phyloP scores from a whole-genome alignment of 2,329 filamentous ascomycete species.

The Ophiocordyceps sinensis region DNA sequence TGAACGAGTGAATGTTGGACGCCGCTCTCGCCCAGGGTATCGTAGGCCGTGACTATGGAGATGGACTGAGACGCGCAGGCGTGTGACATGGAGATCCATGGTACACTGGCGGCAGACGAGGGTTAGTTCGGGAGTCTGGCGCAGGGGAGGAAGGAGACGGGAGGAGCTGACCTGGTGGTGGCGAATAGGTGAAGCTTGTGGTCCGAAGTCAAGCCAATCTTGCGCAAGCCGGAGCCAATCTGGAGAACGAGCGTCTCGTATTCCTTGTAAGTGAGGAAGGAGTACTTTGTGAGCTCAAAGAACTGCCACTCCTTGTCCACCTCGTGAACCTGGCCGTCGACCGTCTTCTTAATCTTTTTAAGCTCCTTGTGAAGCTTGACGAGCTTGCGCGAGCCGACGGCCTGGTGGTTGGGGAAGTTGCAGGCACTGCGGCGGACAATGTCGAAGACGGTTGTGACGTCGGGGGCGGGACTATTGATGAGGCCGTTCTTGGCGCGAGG shows the following conservation, averaged over 20 bases:
- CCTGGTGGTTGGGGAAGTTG: conserved; percentile 46
- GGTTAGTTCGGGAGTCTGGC: background rate
- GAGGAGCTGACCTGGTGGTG: conserved; percentile 50
- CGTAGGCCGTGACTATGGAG: conserved; percentile 87
- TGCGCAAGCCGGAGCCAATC: conserved; percentile 58
- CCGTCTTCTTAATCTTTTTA: conserved; percentile 79
- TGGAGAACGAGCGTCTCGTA: conserved; percentile 58
- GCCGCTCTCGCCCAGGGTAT: conserved; percentile 75
- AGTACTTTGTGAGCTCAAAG: conserved; percentile 69
- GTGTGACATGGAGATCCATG: conserved; percentile 78
- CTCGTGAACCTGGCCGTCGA: conserved; percentile 66
- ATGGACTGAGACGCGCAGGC: conserved; percentile 69
- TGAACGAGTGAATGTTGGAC: conserved; percentile 76
- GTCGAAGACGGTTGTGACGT: conserved; percentile 65
- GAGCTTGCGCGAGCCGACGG: conserved; percentile 58
- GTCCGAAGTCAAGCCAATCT: conserved; percentile 52
- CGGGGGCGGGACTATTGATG: conserved; percentile 47
- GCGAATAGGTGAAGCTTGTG: conserved; percentile 72
- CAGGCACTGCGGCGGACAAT: conserved; percentile 56
- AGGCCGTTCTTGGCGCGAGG: conserved; percentile 57
- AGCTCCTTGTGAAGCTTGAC: conserved; percentile 67
- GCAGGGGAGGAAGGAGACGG: background rate
- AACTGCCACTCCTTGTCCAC: conserved; percentile 87
- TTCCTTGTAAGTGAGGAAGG: conserved; percentile 65
- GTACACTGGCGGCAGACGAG: conserved; percentile 32